phyloP scores from a whole-genome alignment of 2,329 filamentous ascomycete genomes.

The Pestalotiopsis fici region DNA sequence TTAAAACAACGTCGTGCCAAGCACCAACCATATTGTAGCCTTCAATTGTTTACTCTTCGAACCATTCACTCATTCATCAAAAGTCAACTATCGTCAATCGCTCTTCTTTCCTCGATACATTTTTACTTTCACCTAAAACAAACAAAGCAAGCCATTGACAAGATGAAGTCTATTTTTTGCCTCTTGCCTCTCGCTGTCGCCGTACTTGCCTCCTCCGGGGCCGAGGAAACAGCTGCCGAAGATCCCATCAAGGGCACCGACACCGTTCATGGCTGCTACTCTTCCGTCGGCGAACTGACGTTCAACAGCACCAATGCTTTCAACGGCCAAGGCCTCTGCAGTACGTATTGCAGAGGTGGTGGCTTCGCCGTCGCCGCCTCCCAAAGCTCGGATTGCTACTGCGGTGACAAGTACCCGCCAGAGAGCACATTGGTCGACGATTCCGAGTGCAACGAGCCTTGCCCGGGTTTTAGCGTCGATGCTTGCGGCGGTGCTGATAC shows the following conservation, averaged over 20 bases:
- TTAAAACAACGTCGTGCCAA: too few relatives aligned
- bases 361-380: conserved; percentile 7
- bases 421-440: conserved; percentile 45
- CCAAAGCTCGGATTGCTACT: conserved; percentile 48
- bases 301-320: neutral
- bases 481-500: conserved; percentile 54
- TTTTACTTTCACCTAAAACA: neutral
- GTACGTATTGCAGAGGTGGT: neutral
- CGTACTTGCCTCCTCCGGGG: neutral
- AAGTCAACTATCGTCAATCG: neutral
- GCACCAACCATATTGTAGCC: too few relatives aligned
- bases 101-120: neutral
- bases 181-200: conserved; percentile 1
- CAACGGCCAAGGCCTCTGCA: neutral
- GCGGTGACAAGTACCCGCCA: conserved; percentile 57
- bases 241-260: conserved; percentile 4
- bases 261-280: conserved; percentile 13
- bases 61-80: too few relatives aligned
- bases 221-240: neutral
- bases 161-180: conserved; percentile 5
- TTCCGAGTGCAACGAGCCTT: conserved; percentile 50
- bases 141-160: neutral
- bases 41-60: too few relatives aligned
- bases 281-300: conserved; percentile 6
- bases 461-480: conserved; percentile 46